phyloP scores from a whole-genome alignment of 345 rosid species.

The Syzygium grande region DNA sequence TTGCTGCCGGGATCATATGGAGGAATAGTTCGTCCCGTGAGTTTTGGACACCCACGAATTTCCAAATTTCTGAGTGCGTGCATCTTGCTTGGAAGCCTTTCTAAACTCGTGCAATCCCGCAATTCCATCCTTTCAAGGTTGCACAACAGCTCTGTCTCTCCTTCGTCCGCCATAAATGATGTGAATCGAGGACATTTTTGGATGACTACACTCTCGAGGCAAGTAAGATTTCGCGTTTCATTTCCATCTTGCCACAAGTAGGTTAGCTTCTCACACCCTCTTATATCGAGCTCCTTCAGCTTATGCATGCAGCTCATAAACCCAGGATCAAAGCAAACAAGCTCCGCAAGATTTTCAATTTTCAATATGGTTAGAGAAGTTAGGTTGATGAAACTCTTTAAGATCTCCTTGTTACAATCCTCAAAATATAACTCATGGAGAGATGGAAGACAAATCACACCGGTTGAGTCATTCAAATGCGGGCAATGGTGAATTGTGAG shows the following conservation, averaged over 20 bases:
- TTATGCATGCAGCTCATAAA: background rate
- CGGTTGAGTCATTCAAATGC: too few species aligned
- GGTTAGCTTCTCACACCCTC: rapidly evolving
- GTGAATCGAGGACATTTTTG: rapidly evolving
- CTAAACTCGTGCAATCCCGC: rapidly evolving
- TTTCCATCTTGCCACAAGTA: background rate
- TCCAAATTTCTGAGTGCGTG: too few species aligned
- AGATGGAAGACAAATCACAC: background rate
- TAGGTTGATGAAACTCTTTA: too few species aligned
- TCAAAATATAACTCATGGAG: rapidly evolving
- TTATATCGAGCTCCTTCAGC: background rate
- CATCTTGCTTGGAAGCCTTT: too few species aligned
- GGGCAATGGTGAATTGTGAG: rapidly evolving
- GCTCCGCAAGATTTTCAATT: background rate
- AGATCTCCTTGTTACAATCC: background rate
- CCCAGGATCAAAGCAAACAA: background rate
- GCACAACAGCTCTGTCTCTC: background rate
- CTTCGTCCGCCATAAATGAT: rapidly evolving
- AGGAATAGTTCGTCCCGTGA: too few species aligned
- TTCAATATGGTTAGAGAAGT: background rate
- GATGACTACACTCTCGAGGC: background rate
- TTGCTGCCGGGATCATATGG: too few species aligned
- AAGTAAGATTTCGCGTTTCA: rapidly evolving
- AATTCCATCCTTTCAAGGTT: background rate
- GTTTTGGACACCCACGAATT: too few species aligned